Conservation (phyloP, 176 grass and related monocot species). For the Zea luxurians region DNA sequence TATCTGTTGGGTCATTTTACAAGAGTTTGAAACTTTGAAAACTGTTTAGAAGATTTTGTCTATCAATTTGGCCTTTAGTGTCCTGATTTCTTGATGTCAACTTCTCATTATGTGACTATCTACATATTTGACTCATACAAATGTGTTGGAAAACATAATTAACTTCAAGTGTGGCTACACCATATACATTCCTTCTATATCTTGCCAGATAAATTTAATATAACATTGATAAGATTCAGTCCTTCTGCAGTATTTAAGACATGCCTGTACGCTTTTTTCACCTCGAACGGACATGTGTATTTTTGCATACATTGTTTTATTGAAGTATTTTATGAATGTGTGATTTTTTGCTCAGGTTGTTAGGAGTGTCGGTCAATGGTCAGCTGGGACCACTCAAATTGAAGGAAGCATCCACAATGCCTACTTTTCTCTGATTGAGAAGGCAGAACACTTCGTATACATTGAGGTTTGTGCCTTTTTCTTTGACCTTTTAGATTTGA, state of each 20-base stretch:
- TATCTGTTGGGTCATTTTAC: background rate
- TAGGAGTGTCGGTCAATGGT: conserved; percentile 98
- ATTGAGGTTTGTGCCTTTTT: conserved; percentile 67
- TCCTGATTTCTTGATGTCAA: conserved; percentile 10
- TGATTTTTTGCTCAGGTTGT: conserved; percentile 54
- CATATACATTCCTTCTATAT: conserved; percentile 3
- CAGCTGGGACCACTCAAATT: conserved; percentile 91
- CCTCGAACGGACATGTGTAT: background rate
- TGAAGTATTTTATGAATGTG: conserved; percentile 4
- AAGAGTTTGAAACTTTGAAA: background rate
- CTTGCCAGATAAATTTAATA: background rate
- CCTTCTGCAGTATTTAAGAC: background rate
- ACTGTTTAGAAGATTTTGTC: background rate
- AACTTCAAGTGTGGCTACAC: conserved; percentile 2
- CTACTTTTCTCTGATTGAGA: conserved; percentile 87
- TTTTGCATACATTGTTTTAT: conserved; percentile 5
- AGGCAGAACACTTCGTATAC: conserved; percentile 93
- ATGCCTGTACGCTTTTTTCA: conserved; percentile 1
- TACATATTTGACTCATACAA: conserved; percentile 4
- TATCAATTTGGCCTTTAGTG: conserved; percentile 9
- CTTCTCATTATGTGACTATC: conserved; percentile 7
- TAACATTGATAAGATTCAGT: background rate
- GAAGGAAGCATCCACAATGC: conserved; percentile 98
- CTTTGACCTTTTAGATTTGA: conserved; percentile 9
- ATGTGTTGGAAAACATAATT: background rate